Percentiles rank a stretch among this genome's conserved stretches.
phyloP scores from a whole-genome alignment of 805 yeast species.

The Lachancea cidri region DNA sequence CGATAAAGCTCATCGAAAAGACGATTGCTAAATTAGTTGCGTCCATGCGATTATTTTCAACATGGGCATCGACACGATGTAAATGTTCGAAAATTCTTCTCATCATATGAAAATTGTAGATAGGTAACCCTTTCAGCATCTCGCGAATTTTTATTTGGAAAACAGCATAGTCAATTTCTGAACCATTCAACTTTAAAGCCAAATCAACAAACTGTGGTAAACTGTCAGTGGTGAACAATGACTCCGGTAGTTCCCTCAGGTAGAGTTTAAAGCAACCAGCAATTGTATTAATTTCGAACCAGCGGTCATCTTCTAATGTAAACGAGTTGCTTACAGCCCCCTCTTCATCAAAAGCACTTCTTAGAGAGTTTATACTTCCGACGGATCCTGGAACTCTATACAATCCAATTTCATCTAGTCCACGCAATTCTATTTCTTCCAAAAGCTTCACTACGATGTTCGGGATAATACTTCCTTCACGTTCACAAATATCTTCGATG shows the following conservation, averaged over 20 bases:
- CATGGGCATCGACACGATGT: slow-evolving; percentile 58
- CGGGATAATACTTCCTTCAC: slow-evolving; percentile 65
- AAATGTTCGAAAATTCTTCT: slow-evolving; percentile 66
- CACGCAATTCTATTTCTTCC: slow-evolving; percentile 76
- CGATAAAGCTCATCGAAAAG: slow-evolving; percentile 59
- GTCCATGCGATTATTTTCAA: slow-evolving; percentile 76
- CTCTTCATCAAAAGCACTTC: slow-evolving; percentile 48
- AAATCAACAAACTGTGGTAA: slow-evolving; percentile 49
- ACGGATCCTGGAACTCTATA: slow-evolving; percentile 70
- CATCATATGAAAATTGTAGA: slow-evolving; percentile 61
- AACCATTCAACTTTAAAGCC: slow-evolving; percentile 22
- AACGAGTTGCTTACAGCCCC: slow-evolving; percentile 38
- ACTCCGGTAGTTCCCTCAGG: slow-evolving; percentile 82
- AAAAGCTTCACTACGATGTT: slow-evolving; percentile 58
- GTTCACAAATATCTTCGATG: slow-evolving; percentile 61
- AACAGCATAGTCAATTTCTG: slow-evolving; percentile 22
- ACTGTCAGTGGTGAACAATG: slow-evolving; percentile 63
- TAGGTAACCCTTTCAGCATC: slow-evolving; percentile 48
- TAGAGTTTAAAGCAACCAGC: slow-evolving; percentile 85
- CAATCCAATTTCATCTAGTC: slow-evolving; percentile 85
- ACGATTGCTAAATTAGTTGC: slow-evolving; percentile 88
- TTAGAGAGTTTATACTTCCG: slow-evolving; percentile 50
- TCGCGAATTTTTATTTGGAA: slow-evolving; percentile 23
- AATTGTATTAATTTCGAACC: slow-evolving; percentile 79
- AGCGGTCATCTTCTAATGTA: slow-evolving; percentile 47